These are phyloP conservation scores for Lichtheimia ornata DNA, from an alignment of 371 early-diverging fungal species.

Conservation along the genomic window DNA sequence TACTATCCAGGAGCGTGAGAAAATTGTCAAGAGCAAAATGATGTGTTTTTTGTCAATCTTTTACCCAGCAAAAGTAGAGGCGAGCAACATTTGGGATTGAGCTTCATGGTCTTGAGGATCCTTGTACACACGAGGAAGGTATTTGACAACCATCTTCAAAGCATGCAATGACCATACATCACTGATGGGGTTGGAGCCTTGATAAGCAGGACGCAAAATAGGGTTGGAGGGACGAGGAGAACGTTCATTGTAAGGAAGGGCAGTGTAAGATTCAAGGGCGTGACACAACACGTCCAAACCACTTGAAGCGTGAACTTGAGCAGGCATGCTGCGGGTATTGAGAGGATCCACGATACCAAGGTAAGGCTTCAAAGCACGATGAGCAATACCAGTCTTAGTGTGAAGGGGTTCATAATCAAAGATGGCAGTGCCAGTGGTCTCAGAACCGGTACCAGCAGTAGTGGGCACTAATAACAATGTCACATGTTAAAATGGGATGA, in stretches of 20 bases:
- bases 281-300: slow-evolving; percentile 93
- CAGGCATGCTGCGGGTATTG: slow-evolving; percentile 85
- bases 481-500: background rate
- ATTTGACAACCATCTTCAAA: slow-evolving; percentile 80
- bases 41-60: background rate
- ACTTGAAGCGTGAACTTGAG: slow-evolving; percentile 81
- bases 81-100: slow-evolving; percentile 86
- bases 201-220: slow-evolving; percentile 85
- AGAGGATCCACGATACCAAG: slow-evolving; percentile 89
- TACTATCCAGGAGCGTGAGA: slow-evolving; percentile 37
- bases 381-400: slow-evolving; percentile 92
- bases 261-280: slow-evolving; percentile 90
- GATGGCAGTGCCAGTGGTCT: slow-evolving; percentile 90
- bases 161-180: slow-evolving; percentile 89
- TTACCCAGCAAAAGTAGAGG: slow-evolving; percentile 83
- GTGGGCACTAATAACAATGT: slow-evolving; percentile 70
- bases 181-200: slow-evolving; percentile 90
- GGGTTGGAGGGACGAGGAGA: slow-evolving; percentile 84
- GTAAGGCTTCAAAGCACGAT: slow-evolving; percentile 82
- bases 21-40: background rate
- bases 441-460: slow-evolving; percentile 89
- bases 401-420: slow-evolving; percentile 86
- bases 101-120: slow-evolving; percentile 77
- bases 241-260: slow-evolving; percentile 82
- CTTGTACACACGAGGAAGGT: slow-evolving; percentile 73